Percentiles rank a stretch among this genome's conserved stretches.
Evolutionary conservation across 352 stramenopile species (phyloP).

Genomic region (Peronospora farinosa): DNA sequence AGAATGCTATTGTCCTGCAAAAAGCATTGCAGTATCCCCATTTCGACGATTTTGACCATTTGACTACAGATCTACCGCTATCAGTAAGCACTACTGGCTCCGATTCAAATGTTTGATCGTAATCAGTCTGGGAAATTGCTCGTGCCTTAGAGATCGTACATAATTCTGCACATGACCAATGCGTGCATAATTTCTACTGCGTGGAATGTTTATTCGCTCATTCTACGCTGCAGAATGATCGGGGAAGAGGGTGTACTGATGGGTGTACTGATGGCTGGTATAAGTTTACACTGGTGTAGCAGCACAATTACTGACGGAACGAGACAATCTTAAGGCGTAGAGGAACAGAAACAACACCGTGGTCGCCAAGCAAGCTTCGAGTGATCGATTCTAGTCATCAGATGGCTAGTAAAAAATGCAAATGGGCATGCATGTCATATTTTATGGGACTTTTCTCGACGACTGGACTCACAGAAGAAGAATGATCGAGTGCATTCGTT

Average conservation of each 20-base stretch:
- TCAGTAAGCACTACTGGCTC: conserved; percentile 72
- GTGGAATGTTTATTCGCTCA: conserved; percentile 90
- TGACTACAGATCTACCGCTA: conserved; percentile 84
- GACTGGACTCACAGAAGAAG: conserved; percentile 65
- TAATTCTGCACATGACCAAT: conserved; percentile 82
- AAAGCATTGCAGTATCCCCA: conserved; percentile 86
- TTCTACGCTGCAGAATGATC: conserved; percentile 90
- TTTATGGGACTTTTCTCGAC: conserved; percentile 81
- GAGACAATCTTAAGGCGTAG: conserved; percentile 87
- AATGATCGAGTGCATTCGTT: conserved; percentile 87
- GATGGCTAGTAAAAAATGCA: conserved; percentile 86
- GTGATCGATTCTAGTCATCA: conserved; percentile 89
- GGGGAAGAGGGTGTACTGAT: too few relatives aligned
- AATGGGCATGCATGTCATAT: conserved; percentile 90
- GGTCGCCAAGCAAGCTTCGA: conserved; percentile 81
- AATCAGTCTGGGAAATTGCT: conserved; percentile 78
- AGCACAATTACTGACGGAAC: conserved; percentile 91
- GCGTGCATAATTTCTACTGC: conserved; percentile 83
- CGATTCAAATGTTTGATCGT: conserved; percentile 82
- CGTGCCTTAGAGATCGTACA: conserved; percentile 83
- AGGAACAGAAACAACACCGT: conserved; percentile 93
- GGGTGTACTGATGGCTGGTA: conserved; percentile 71
- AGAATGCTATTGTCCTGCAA: conserved; percentile 84
- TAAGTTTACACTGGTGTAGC: conserved; percentile 85
- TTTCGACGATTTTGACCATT: conserved; percentile 85